Evolutionary conservation across 306 rosid genomes (phyloP).

Genomic region (Lupinus albus): DNA sequence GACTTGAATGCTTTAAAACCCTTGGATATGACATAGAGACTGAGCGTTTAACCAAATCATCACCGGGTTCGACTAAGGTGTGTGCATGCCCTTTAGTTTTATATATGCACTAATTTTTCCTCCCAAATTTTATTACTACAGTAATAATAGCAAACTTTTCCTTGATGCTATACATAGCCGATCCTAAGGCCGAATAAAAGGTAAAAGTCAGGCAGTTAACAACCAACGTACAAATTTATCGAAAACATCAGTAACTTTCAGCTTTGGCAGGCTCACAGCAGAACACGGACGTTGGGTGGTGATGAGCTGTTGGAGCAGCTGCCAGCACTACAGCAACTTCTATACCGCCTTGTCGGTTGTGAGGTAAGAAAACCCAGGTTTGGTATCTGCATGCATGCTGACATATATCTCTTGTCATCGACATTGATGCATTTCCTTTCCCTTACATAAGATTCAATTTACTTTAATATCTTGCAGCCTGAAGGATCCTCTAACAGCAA

Average conservation of each 20-base stretch:
- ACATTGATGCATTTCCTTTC: slow-evolving; percentile 13
- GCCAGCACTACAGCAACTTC: slow-evolving; percentile 92
- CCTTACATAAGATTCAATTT: slow-evolving; percentile 36
- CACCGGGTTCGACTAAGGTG: slow-evolving; percentile 59
- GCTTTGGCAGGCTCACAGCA: slow-evolving; percentile 63
- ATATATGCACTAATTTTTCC: not conserved
- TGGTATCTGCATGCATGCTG: slow-evolving; percentile 26
- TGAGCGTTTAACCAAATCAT: slow-evolving; percentile 66
- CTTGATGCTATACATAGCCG: no score
- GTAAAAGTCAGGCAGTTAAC: no score
- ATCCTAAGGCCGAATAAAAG: no score
- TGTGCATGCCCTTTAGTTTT: slow-evolving; percentile 25
- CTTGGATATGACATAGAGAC: slow-evolving; percentile 80
- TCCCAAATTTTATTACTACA: not conserved
- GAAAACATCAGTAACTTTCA: slow-evolving; percentile 36
- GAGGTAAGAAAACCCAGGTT: slow-evolving; percentile 54
- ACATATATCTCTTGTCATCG: not conserved
- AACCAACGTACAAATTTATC: no score
- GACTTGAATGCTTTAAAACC: slow-evolving; percentile 75
- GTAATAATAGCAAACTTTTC: no score
- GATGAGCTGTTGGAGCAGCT: slow-evolving; percentile 77
- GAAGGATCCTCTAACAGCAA: slow-evolving; percentile 76
- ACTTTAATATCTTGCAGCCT: slow-evolving; percentile 67
- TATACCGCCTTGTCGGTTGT: slow-evolving; percentile 73
- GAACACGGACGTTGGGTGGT: slow-evolving; percentile 53